A percentile compares a stretch with the other conserved stretches of the same genome.
These are phyloP conservation scores for Ustilago crameri DNA, from an alignment of 1,284 basidiomycete species.

Conservation along the genomic window DNA sequence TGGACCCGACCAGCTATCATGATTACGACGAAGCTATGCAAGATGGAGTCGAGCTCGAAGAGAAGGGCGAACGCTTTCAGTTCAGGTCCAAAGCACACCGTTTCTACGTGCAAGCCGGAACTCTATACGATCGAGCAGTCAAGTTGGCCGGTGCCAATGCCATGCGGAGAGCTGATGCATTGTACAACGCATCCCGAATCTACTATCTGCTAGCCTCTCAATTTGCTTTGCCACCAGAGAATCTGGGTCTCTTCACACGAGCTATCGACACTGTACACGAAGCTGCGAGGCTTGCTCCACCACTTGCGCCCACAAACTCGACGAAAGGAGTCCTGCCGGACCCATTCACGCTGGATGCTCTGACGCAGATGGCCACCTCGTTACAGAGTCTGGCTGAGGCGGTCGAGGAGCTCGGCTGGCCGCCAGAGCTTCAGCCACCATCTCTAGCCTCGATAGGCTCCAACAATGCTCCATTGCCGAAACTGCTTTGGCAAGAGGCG, in stretches of 20 bases:
- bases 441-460: neutral
- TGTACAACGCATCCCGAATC: constrained; percentile 47
- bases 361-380: constrained; percentile 39
- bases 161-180: constrained; percentile 26
- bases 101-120: constrained; percentile 43
- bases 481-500: constrained; percentile 33
- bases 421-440: constrained; percentile 11
- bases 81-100: constrained; percentile 51
- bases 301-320: neutral
- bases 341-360: constrained; percentile 48
- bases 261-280: constrained; percentile 25
- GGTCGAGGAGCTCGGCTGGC: constrained; percentile 47
- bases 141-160: constrained; percentile 16
- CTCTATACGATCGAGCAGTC: constrained; percentile 33
- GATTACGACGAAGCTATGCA: constrained; percentile 55
- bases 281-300: constrained; percentile 31
- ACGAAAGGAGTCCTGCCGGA: constrained; percentile 23
- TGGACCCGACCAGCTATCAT: constrained; percentile 34
- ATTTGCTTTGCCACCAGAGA: constrained; percentile 44
- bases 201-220: constrained; percentile 50
- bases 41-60: constrained; percentile 53
- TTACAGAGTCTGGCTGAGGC: constrained; percentile 46
- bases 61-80: constrained; percentile 55
- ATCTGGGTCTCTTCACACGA: constrained; percentile 23
- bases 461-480: neutral